phyloP scores from a whole-genome alignment of 305 asterid species.

The Solanum chacoense region DNA sequence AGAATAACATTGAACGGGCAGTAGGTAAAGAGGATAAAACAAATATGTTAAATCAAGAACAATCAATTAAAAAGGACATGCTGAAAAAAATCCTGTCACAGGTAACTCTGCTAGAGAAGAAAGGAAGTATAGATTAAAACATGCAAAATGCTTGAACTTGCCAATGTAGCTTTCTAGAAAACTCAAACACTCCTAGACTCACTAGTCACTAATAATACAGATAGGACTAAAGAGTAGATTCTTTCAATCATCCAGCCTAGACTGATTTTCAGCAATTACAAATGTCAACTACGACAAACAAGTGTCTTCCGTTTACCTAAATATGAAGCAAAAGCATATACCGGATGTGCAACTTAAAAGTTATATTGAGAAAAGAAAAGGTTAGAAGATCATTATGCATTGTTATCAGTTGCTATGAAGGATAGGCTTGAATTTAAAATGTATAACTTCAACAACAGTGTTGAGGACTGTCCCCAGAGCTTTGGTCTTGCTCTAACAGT shows the following conservation, averaged over 20 bases:
- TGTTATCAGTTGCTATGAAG: background rate
- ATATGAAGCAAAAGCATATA: background rate
- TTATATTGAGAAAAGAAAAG: background rate
- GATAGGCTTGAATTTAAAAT: background rate
- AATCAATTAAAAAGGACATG: background rate
- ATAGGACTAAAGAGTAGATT: background rate
- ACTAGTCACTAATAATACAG: background rate
- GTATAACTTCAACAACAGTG: background rate
- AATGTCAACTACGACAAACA: background rate
- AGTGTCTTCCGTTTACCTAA: background rate
- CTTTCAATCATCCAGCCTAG: background rate
- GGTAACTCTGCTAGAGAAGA: background rate
- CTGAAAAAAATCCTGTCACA: background rate
- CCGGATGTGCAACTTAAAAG: background rate
- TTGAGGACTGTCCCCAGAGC: background rate
- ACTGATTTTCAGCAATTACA: background rate
- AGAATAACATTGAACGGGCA: background rate
- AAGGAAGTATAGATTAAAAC: background rate
- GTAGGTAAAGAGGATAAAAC: background rate
- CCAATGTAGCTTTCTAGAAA: background rate
- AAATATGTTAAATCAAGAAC: background rate
- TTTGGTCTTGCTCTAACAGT: background rate
- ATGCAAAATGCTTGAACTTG: background rate
- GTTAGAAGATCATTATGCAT: background rate
- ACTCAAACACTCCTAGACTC: background rate